Evolutionary conservation across 306 rosid species (phyloP).

Genomic region (Hylodesmum podocarpum): DNA sequence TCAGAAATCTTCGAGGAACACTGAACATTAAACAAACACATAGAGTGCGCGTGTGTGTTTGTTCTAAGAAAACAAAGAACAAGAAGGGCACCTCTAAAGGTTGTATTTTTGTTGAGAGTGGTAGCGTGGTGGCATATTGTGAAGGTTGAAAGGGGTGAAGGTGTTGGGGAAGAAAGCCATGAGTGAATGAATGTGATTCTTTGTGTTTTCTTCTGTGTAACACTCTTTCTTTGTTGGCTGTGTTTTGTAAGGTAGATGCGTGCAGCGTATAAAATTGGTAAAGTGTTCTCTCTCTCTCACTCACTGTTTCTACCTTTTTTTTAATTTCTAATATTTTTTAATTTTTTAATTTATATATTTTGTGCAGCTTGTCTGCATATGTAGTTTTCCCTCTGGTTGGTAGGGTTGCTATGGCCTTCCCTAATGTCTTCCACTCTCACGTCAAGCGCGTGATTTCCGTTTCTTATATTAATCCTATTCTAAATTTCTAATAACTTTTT

Average conservation of each 20-base stretch:
- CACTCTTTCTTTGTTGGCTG: conserved; percentile 46
- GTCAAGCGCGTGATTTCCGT: conserved; percentile 4
- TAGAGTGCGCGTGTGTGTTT: too few relatives aligned
- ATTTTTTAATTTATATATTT: not conserved
- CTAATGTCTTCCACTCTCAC: not conserved
- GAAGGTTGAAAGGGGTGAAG: conserved; percentile 18
- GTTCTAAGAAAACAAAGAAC: not conserved
- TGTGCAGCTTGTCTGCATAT: conserved; percentile 59
- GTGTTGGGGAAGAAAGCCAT: conserved; percentile 32
- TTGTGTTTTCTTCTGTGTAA: conserved; percentile 26
- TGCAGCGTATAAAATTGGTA: conserved; percentile 96
- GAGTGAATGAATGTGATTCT: conserved; percentile 33
- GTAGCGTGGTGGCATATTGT: not conserved
- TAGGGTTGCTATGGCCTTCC: conserved; percentile 46
- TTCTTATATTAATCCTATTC: not conserved
- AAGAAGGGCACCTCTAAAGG: conserved; percentile 28
- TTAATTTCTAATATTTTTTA: not conserved
- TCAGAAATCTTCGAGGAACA: conserved; percentile 21
- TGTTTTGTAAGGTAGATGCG: conserved; percentile 75
- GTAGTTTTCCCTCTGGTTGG: conserved; percentile 55
- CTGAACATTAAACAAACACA: conserved; percentile 19
- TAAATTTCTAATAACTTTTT: too few relatives aligned
- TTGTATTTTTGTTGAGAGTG: not conserved
- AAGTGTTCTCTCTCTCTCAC: conserved; percentile 57
- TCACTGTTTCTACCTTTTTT: conserved; percentile 11